Base-by-base conservation (phyloP, 2,329 filamentous ascomycete species). In the Trichoderma citrinoviride region DNA sequence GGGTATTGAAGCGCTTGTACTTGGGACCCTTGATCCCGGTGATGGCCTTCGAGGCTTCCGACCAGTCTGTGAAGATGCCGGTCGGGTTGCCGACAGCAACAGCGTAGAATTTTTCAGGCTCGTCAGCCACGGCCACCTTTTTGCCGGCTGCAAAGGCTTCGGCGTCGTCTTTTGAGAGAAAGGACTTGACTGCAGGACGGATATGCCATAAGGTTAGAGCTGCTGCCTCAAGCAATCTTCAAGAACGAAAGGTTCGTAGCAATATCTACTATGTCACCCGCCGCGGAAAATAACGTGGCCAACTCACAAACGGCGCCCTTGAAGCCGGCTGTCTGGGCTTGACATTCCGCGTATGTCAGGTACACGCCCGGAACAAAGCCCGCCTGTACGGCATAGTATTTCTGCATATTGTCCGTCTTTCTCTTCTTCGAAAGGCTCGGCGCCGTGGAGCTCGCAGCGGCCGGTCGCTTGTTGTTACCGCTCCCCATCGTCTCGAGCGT, bases 101-200 rank as follows among this genome's bases (percentile, higher is more conserved):
- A 3, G 82, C 87, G 71, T 89, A 89, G 74, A 82, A 89, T 55
- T 79, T 80, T 56, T 79, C 73, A 52, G 81, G 78, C 66, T 80
- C 75, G 54, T 78, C 71, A 23, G 78, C 71, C 21, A 77, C 71
- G 17, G 77, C 73, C 6, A 75, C 71, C 27, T 75, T 72, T 69
- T 83, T 83, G 53, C 91, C 90, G 1, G 83, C 86, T 27, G 92
- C 82, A 73, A 91, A 97, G 2, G 86, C 87, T 71, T 90, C 85
- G n/a, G 94, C 94, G 66, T 97, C 92, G 67, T 88, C 84, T 65
- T 83, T 80, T 0, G 84, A 87, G 10, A 82, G 78, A 73, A 97
- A 97, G 1, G 90, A 92, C 79, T 95, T 94, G 81, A 90, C 92
- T 95, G 67, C 27, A 46, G 7, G 21, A 19, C 10, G 33, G 5